Percentiles rank a stretch among this genome's conserved stretches.
Evolutionary conservation across 768 basidiomycete species (phyloP).

Genomic region (Russula emetica): DNA sequence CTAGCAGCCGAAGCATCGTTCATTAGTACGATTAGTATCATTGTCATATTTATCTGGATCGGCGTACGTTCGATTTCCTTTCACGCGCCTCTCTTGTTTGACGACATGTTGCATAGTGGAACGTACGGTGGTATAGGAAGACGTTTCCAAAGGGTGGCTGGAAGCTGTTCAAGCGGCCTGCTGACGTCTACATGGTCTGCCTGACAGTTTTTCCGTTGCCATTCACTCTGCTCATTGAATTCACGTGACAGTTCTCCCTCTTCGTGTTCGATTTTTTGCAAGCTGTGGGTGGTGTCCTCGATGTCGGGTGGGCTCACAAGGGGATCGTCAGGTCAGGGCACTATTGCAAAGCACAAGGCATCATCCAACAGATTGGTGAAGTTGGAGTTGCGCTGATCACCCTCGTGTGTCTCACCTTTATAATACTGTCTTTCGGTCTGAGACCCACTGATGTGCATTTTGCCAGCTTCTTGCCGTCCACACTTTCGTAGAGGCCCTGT

Average conservation of each 20-base stretch:
- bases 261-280: constrained; percentile 39
- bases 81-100: too few species aligned
- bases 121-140: constrained; percentile 10
- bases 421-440: not conserved
- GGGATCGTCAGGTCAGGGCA: constrained; percentile 36
- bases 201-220: too few species aligned
- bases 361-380: constrained; percentile 43
- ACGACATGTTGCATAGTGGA: constrained; percentile 7
- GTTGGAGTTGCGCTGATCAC: constrained; percentile 35
- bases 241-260: constrained; percentile 30
- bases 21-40: too few species aligned
- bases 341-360: constrained; percentile 41
- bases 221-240: constrained; percentile 10
- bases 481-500: constrained; percentile 40
- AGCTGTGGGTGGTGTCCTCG: constrained; percentile 38
- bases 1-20: constrained; percentile 33
- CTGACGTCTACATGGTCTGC: constrained; percentile 30
- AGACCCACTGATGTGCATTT: not conserved
- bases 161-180: constrained; percentile 36
- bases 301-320: constrained; percentile 37
- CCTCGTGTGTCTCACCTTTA: too few species aligned
- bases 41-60: constrained; percentile 4
- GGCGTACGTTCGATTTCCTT: constrained; percentile 6
- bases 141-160: not conserved
- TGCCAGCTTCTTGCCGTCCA: constrained; percentile 35